phyloP scores from a whole-genome alignment of 2,329 filamentous ascomycete genomes.

The Verticillium dahliae region DNA sequence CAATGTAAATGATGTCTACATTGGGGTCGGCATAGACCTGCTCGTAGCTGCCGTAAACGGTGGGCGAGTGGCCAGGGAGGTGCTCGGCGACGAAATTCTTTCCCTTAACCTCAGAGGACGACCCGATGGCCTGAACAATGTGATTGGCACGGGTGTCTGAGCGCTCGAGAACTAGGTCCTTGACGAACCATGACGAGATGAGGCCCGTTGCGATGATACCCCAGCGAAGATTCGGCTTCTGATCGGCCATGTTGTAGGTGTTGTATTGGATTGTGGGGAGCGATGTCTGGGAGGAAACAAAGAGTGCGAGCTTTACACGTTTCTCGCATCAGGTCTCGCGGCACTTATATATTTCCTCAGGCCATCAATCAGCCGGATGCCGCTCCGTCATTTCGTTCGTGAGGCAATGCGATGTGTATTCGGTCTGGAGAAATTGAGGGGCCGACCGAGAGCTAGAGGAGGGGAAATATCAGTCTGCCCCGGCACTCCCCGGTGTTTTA shows the following conservation, averaged over 20 bases:
- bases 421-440: neutral
- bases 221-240: constrained; percentile 22
- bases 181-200: constrained; percentile 36
- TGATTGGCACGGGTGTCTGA: constrained; percentile 28
- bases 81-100: constrained; percentile 27
- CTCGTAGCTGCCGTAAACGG: constrained; percentile 30
- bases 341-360: neutral
- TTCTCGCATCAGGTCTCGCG: neutral
- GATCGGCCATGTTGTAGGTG: neutral
- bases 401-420: neutral
- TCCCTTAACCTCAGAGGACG: constrained; percentile 30
- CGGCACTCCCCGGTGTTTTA: neutral
- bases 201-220: constrained; percentile 29
- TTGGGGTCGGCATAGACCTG: constrained; percentile 30
- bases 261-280: neutral
- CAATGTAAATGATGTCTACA: constrained; percentile 39
- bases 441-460: neutral
- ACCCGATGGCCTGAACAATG: constrained; percentile 33
- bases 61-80: constrained; percentile 17
- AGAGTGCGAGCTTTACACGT: neutral
- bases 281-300: neutral
- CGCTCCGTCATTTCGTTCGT: neutral
- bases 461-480: neutral
- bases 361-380: neutral
- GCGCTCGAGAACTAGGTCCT: constrained; percentile 30